Evolutionary conservation across 1,139 yeast genomes (phyloP).

Genomic region (Debaryomycetaceae sp.): DNA sequence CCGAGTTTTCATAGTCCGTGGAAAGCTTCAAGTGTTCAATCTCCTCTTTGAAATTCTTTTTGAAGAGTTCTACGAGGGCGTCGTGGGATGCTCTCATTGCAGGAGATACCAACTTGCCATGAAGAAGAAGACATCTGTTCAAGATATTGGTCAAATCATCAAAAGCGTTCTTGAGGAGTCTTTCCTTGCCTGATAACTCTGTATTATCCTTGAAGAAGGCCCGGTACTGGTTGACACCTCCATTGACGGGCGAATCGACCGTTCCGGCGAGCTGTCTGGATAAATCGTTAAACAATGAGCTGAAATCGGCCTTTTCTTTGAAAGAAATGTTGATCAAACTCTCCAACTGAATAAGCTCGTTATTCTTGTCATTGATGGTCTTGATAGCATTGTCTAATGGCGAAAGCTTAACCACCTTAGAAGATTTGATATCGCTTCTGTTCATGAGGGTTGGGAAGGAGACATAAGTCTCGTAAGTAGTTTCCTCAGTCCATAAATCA

Average conservation of each 20-base stretch:
- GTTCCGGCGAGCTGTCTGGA: slow-evolving; percentile 83
- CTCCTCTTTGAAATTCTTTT: slow-evolving; percentile 67
- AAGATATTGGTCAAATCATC: slow-evolving; percentile 66
- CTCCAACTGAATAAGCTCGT: slow-evolving; percentile 69
- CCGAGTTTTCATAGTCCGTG: slow-evolving; percentile 29
- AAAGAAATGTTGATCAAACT: slow-evolving; percentile 55
- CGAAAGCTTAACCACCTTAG: slow-evolving; percentile 61
- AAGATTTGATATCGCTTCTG: slow-evolving; percentile 65
- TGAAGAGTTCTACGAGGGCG: slow-evolving; percentile 60
- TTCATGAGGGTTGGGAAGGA: slow-evolving; percentile 89
- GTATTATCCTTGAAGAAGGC: slow-evolving; percentile 53
- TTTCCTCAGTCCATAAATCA: slow-evolving; percentile 87
- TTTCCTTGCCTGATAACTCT: slow-evolving; percentile 44
- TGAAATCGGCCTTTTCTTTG: slow-evolving; percentile 51
- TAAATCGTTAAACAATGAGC: slow-evolving; percentile 58
- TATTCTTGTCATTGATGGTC: slow-evolving; percentile 63
- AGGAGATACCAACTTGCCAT: slow-evolving; percentile 62
- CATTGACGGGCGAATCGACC: slow-evolving; percentile 89
- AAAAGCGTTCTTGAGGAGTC: slow-evolving; percentile 58
- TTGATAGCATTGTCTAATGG: slow-evolving; percentile 83
- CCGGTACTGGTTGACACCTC: slow-evolving; percentile 85
- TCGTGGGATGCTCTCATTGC: slow-evolving; percentile 62
- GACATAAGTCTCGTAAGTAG: slow-evolving; percentile 69
- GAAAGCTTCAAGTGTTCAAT: slow-evolving; percentile 41
- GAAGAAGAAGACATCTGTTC: slow-evolving; percentile 65